Conservation (phyloP, 2,329 filamentous ascomycete species). For the Aspergillus sojae region DNA sequence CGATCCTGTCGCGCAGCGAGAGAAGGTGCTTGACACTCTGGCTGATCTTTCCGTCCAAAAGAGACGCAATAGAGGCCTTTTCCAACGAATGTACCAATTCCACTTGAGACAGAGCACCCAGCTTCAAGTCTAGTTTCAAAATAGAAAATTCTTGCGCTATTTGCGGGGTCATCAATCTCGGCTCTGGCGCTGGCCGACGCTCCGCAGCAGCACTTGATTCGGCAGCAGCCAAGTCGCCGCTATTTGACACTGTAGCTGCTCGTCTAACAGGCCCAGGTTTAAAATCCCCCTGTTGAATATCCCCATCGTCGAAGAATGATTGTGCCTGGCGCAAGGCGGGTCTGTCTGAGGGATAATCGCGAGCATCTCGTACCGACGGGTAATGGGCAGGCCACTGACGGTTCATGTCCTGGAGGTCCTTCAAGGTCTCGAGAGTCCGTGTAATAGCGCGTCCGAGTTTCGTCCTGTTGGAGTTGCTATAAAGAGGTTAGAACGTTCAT, state of each 20-base stretch:
- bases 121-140: slow-evolving; percentile 89
- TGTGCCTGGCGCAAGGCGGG: slow-evolving; percentile 40
- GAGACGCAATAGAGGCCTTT: slow-evolving; percentile 83
- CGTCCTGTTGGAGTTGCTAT: slow-evolving; percentile 79
- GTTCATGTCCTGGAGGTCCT: slow-evolving; percentile 85
- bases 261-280: slow-evolving; percentile 63
- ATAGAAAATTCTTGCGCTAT: slow-evolving; percentile 96
- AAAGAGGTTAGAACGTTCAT: slow-evolving; percentile 21
- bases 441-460: slow-evolving; percentile 86
- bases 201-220: slow-evolving; percentile 77
- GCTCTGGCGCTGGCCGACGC: slow-evolving; percentile 65
- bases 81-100: slow-evolving; percentile 94
- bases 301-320: slow-evolving; percentile 34
- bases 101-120: slow-evolving; percentile 81
- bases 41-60: slow-evolving; percentile 91
- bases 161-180: slow-evolving; percentile 84
- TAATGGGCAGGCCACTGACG: slow-evolving; percentile 92
- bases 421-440: slow-evolving; percentile 79
- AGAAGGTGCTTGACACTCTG: slow-evolving; percentile 90
- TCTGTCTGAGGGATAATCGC: slow-evolving; percentile 34
- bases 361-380: slow-evolving; percentile 61
- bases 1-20: slow-evolving; percentile 86
- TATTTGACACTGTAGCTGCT: slow-evolving; percentile 71
- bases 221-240: slow-evolving; percentile 60
- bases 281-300: slow-evolving; percentile 29